Percentiles rank a stretch among this genome's conserved stretches.
phyloP scores from a whole-genome alignment of 257 asterid genomes.

The Echium plantagineum region DNA sequence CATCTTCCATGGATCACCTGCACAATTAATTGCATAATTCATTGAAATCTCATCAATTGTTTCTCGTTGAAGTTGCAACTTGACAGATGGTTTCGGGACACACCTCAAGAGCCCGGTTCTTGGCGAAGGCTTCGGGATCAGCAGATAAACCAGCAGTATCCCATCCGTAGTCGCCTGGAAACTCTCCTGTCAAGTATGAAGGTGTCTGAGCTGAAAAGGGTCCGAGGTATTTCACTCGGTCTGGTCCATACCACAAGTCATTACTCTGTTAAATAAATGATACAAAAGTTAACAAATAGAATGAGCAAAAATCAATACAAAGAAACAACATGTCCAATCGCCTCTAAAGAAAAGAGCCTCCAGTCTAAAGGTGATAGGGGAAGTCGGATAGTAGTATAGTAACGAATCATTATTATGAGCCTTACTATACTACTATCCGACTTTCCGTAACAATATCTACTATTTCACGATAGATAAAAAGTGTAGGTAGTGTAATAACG shows the following conservation, averaged over 20 bases:
- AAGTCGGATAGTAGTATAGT: too few species aligned
- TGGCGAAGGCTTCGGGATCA: conserved; percentile 81
- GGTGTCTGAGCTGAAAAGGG: conserved; percentile 91
- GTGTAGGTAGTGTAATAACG: too few species aligned
- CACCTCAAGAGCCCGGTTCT: conserved; percentile 81
- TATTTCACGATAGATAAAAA: too few species aligned
- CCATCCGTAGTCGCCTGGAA: conserved; percentile 90
- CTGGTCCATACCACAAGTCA: conserved; percentile 80
- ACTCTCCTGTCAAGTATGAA: conserved; percentile 70
- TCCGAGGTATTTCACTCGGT: conserved; percentile 77
- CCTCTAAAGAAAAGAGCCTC: too few species aligned
- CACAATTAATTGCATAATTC: not conserved
- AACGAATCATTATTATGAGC: too few species aligned
- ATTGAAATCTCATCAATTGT: too few species aligned
- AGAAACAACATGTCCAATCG: too few species aligned
- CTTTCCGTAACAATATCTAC: too few species aligned
- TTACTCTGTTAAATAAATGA: conserved; percentile 23
- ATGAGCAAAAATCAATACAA: not conserved
- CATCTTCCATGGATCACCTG: conserved; percentile 72
- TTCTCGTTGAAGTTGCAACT: too few species aligned
- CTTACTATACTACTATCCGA: too few species aligned
- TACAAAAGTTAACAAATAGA: not conserved
- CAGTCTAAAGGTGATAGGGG: too few species aligned
- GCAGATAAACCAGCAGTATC: conserved; percentile 85
- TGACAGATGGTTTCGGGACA: too few species aligned